Base-by-base conservation (phyloP, 768 basidiomycete species). In the Trametes meyenii region DNA sequence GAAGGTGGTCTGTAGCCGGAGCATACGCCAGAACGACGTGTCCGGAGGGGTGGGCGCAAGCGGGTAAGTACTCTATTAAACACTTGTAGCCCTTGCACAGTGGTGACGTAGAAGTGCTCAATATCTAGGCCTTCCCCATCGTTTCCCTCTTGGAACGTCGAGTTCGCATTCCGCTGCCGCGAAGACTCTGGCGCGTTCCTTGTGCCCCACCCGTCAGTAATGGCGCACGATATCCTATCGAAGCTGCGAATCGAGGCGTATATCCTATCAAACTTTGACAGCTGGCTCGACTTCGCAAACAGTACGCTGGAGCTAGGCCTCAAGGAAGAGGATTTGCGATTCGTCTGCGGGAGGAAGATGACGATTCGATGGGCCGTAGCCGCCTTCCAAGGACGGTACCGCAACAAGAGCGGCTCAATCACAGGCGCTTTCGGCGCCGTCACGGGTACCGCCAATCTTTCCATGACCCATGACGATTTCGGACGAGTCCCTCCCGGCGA, bases 271-370 rank as follows among this genome's bases (percentile, higher is more conserved):
- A 35, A 66, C 52, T 49, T 48, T 42, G 39, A 55, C 16, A 46
- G 33, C 6, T 65, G 64, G 64, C 7, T 46, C 6, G 51, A 24
- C 6, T 57, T 58, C 21, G 59, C 60, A 5, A 26, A 23, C 13
- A 13, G 12, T 5, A 17, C 52, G 12, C 50, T 19, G 8, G 63
- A 54, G 5, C 49, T 60, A 11, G 46, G 35, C 3, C 17, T 60
- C 14, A 33, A 29, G 6, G 51, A 50, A 17, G 46, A 64, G 35
- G 50, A 64, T 2, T 13, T 65, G 33, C n/a, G n/a, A 13, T 61
- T 65, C 48, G 61, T 65, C 2, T 50, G 46, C 24, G 64, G 64
- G 33, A 58, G 42, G 12, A 55, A 58, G 17, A 62, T 58, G 52
- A 58, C 64, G 11, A 36, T n/a, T 13, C 19, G n/a, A n/a, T 65